Base-by-base conservation (phyloP, 2,329 filamentous ascomycete genomes). In the Hortaea werneckii region DNA sequence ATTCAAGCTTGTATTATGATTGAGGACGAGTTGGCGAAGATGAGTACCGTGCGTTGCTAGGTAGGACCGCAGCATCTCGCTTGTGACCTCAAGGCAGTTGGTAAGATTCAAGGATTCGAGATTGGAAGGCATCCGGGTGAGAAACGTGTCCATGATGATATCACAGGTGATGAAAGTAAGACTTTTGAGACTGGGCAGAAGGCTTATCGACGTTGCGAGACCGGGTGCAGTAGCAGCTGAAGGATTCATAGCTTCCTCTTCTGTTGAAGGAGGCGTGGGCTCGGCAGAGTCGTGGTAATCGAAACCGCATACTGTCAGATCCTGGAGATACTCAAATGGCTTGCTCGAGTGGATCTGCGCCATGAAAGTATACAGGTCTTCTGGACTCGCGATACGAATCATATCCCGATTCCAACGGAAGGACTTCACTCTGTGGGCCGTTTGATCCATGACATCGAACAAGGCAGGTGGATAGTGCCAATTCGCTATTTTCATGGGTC, bases 1-100 rank as follows among this genome's bases (percentile, higher is more conserved):
- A 56, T 81, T 83, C 35, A 95, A 71, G 2, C 82, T 80, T 50
- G 86, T 81, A 57, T 94, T 94, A 65, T 94, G 85, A 44, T 83
- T 78, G 5, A 95, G 69, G 1, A 74, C 76, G 6, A 96, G 72
- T 34, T 77, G 76, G 43, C 76, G 75, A 20, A 96, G 68, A n/a
- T 77, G 68, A 20, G 69, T 65, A 0, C 88, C 89, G 55, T 86
- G 80, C 1, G 76, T 76, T 5, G 71, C 60, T 37, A 95, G 72
- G 57, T 84, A 95, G 0, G 65, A 61, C 27, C 72, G 68, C 20
- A 95, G 67, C 48, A 80, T 75, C 4, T 80, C 73, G 1, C 86
- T 83, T 4, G 74, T 79, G 7, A 95, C 66, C 50, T 85, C 79
- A 66, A 82, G 82, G 59, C 88, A 95, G 55, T 92, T 90, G 53